phyloP scores from a whole-genome alignment of 148 eudicot genomes.

The Talinum fruticosum region DNA sequence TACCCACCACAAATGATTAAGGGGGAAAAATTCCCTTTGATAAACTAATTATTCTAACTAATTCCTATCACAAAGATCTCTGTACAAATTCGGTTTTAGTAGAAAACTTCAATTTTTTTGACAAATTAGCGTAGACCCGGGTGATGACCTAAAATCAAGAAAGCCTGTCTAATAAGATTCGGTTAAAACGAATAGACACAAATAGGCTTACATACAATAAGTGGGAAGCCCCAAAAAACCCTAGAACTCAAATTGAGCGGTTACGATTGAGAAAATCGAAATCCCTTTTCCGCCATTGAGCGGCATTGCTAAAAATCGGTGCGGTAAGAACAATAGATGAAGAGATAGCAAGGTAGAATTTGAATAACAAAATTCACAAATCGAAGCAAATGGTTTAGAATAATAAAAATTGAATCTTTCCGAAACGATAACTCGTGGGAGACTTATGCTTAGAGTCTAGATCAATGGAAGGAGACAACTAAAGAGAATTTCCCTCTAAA shows the following conservation, averaged over 20 bases:
- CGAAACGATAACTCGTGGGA: not conserved
- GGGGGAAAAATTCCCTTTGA: constrained; percentile 25
- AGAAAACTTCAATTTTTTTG: not conserved
- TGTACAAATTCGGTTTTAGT: constrained; percentile 2
- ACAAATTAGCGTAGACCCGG: constrained; percentile 17
- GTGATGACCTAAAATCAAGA: not conserved
- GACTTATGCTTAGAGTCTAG: not conserved
- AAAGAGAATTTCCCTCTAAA: not conserved
- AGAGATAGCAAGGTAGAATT: not conserved
- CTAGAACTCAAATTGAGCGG: constrained; percentile 25
- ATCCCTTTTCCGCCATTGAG: constrained; percentile 5
- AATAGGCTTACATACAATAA: constrained; percentile 2
- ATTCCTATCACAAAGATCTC: constrained; percentile 16
- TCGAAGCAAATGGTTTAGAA: not conserved
- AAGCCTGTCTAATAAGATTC: constrained; percentile 25
- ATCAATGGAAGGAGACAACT: constrained; percentile 7
- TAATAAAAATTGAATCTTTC: constrained; percentile 18
- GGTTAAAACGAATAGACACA: constrained; percentile 13
- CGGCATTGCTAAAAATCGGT: constrained; percentile 22
- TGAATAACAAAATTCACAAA: not conserved
- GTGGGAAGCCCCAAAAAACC: constrained; percentile 5
- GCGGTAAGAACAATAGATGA: not conserved
- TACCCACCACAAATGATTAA: constrained; percentile 12
- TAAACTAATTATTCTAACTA: constrained; percentile 17
- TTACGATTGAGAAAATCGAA: not conserved